Base-by-base conservation (phyloP, 441 rosid species). In the Breynia disticha region DNA sequence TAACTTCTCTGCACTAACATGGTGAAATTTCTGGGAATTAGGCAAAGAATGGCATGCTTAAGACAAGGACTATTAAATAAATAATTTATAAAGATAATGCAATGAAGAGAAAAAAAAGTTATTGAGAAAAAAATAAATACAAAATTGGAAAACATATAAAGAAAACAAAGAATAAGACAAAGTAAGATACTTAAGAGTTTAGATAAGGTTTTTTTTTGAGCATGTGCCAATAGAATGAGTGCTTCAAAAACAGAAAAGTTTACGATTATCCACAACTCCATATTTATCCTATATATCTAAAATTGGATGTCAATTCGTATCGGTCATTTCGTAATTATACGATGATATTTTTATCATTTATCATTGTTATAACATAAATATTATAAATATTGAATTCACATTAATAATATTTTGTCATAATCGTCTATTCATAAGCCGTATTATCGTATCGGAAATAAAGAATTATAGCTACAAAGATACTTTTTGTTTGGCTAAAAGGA, bases 201-300 rank as follows among this genome's bases (percentile, higher is more conserved):
- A n/a, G 71, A 63, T 39, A 51, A 62, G 50, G 35, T n/a, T n/a
- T 28, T 17, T 55, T 19, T 11, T 46, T 53, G 52, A 68, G 76
- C 61, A 72, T 67, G 69, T 67, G 65, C 74, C 38, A 55, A 59
- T 4, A 50, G 56, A 54, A 59, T 41, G 44, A 41, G n/a, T n/a
- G n/a, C n/a, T n/a, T n/a, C n/a, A n/a, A n/a, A n/a, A n/a, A n/a
- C n/a, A n/a, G n/a, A n/a, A n/a, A n/a, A n/a, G n/a, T n/a, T 54
- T 7, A 72, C 74, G 74, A 68, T 75, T 80, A 83, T 83, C 82
- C 78, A 72, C 67, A 69, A 55, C n/a, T 46, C 49, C 50, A 67
- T 66, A 59, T 67, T 66, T 67, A 66, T 77, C 72, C 65, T 51
- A n/a, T n/a, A n/a, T n/a, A n/a, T n/a, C n/a, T n/a, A n/a, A n/a